Base-by-base conservation (phyloP, 2,329 filamentous ascomycete genomes). In the Dactylellina parvicollis region DNA sequence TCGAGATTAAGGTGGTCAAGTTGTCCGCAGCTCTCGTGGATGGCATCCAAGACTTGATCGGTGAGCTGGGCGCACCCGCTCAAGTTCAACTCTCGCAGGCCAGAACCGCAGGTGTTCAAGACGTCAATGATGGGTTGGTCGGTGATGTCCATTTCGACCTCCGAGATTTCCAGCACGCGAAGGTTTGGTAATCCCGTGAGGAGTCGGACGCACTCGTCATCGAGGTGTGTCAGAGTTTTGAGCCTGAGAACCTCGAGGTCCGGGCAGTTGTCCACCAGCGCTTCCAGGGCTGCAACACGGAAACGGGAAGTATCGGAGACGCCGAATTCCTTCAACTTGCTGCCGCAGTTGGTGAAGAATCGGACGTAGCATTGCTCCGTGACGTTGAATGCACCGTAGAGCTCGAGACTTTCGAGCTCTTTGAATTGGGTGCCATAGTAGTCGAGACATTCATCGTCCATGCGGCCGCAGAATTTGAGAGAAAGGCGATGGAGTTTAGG, bases 321-420 rank as follows among this genome's bases (percentile, higher is more conserved):
- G 5, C 60, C 66, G 38, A 78, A 73, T 16, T 66, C 64, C 16
- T 69, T 75, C 0, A 78, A 64, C 4, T 61, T 74, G 22, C 28
- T 20, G 5, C 77, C 77, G 22, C 75, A 22, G 5, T 49, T 49
- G n/a, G 74, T 24, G 52, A 77, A 77, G 57, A 78, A 77, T 20
- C 65, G 49, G 40, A 75, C 54, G 16, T 75, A 77, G 46, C 71
- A 75, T 22, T 65, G 55, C 36, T 73, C 66, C 5, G 75, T 77
- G 24, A 78, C 72, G 12, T 77, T 75, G 52, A 78, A 78, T 24
- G 77, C 75, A 2, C 77, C 77, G n/a, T 75, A 75, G 12, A 78
- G 57, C 16, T 77, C 75, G 8, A 78, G 36, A 2, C 74, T 70
- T 24, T 64, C 70, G 20, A 78, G 66, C 2, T 75, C 30, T 12